These are phyloP conservation scores for Limnanthes douglasii DNA, from an alignment of 345 rosid species.

Conservation along the genomic window DNA sequence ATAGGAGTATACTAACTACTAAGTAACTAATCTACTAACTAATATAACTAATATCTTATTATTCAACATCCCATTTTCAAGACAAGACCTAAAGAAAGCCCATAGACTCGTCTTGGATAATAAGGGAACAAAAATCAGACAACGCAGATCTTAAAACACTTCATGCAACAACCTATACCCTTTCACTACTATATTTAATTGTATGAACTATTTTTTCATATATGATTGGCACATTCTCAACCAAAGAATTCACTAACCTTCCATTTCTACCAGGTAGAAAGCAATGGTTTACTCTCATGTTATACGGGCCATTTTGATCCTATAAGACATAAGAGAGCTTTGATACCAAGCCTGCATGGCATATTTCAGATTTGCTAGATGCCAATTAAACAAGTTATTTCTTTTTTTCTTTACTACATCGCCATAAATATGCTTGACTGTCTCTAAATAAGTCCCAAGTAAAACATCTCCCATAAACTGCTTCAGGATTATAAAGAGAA, in stretches of 20 bases:
- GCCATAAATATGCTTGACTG: conserved; percentile 55
- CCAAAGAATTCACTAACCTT: conserved; percentile 77
- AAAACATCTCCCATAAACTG: conserved; percentile 97
- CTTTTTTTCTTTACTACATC: conserved; percentile 57
- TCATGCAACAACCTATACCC: conserved; percentile 87
- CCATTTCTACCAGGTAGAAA: conserved; percentile 94
- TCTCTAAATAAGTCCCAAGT: conserved; percentile 78
- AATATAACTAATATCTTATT: too few relatives aligned
- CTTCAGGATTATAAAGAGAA: conserved; percentile 93
- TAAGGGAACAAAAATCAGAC: too few relatives aligned
- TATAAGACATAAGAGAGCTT: conserved; percentile 92
- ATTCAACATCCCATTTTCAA: too few relatives aligned
- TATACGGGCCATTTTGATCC: conserved; percentile 99
- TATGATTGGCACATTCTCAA: conserved; percentile 77
- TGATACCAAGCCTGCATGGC: conserved; percentile 86
- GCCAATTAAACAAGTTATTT: conserved; percentile 82
- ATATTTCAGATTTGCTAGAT: conserved; percentile 89
- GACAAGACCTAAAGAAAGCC: too few relatives aligned
- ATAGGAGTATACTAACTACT: too few relatives aligned
- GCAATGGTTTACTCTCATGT: conserved; percentile 98
- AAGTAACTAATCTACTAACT: too few relatives aligned
- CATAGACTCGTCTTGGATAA: too few relatives aligned
- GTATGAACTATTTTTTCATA: conserved; percentile 84
- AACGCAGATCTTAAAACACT: too few relatives aligned
- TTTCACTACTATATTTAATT: conserved; percentile 72